Evolutionary conservation across 2,329 filamentous ascomycete genomes (phyloP).

Genomic region (Colletotrichum sansevieriae): DNA sequence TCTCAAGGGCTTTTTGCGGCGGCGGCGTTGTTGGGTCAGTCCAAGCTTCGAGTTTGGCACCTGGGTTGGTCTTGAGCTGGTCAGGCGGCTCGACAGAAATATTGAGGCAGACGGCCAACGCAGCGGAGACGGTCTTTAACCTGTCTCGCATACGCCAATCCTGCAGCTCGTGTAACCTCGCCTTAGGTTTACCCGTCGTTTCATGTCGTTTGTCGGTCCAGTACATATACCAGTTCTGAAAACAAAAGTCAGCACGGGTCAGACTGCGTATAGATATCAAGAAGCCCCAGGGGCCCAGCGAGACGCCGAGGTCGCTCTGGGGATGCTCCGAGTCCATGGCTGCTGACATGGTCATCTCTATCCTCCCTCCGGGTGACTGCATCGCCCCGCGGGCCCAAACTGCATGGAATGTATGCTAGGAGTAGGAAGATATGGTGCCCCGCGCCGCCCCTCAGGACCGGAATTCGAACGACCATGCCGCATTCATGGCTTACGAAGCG

Average conservation of each 20-base stretch:
- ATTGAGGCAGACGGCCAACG: constrained; percentile 93
- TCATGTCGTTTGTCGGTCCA: constrained; percentile 98
- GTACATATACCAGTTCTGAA: constrained; percentile 98
- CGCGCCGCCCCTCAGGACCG: constrained; percentile 14
- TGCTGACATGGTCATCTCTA: constrained; percentile 1
- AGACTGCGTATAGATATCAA: constrained; percentile 13
- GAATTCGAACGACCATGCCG: background rate
- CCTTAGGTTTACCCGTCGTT: constrained; percentile 88
- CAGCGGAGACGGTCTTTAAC: constrained; percentile 95
- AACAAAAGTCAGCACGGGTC: constrained; percentile 40
- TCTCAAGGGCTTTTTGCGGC: constrained; percentile 87
- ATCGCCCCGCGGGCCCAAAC: constrained; percentile 14
- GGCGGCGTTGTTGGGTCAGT: constrained; percentile 88
- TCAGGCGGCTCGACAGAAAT: constrained; percentile 98
- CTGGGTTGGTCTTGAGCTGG: constrained; percentile 94
- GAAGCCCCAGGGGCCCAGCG: constrained; percentile 16
- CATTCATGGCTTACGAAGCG: constrained; percentile 1
- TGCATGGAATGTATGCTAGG: constrained; percentile 14
- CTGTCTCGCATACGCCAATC: constrained; percentile 99
- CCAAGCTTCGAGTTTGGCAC: constrained; percentile 96
- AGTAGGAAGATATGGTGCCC: constrained; percentile 2
- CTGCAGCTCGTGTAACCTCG: constrained; percentile 75
- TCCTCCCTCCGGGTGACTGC: constrained; percentile 19
- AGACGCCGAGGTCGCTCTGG: background rate
- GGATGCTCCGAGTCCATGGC: background rate